These are phyloP conservation scores for Beauveria australis DNA, from an alignment of 2,329 filamentous ascomycete species.

Conservation along the genomic window DNA sequence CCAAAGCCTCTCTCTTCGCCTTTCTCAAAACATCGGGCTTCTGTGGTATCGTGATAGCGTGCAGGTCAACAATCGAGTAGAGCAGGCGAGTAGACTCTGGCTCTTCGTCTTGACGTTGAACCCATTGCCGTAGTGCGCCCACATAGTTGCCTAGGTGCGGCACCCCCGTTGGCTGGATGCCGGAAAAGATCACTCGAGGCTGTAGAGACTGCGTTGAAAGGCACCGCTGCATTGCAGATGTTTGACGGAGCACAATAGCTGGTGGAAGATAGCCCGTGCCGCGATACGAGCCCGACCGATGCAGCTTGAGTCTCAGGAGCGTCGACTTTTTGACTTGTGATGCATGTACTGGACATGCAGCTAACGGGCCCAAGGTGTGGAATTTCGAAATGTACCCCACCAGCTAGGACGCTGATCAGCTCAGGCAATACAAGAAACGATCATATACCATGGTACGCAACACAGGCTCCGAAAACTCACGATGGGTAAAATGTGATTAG, in stretches of 20 bases:
- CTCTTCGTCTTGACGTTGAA: constrained; percentile 59
- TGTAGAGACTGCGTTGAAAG: constrained; percentile 6
- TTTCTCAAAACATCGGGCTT: constrained; percentile 50
- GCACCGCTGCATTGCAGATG: constrained; percentile 7
- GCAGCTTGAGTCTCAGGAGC: neutral
- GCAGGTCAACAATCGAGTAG: constrained; percentile 87
- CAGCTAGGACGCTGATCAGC: too few relatives aligned
- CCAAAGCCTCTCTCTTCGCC: constrained; percentile 67
- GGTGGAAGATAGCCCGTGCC: neutral
- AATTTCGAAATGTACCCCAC: too few relatives aligned
- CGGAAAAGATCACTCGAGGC: constrained; percentile 68
- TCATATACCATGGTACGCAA: too few relatives aligned
- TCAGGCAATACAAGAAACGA: too few relatives aligned
- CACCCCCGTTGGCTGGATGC: constrained; percentile 91
- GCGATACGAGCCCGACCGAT: neutral
- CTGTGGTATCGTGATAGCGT: constrained; percentile 80
- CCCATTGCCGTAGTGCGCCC: constrained; percentile 83
- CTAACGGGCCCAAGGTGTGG: neutral
- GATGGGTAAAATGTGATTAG: too few relatives aligned
- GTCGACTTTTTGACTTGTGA: neutral
- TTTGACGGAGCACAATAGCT: neutral
- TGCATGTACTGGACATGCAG: neutral
- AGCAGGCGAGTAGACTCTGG: constrained; percentile 53
- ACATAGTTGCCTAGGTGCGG: constrained; percentile 95
- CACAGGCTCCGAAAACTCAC: too few relatives aligned